These are phyloP conservation scores for Penicillium chermesinum DNA, from an alignment of 495 filamentous ascomycete genomes.

Conservation along the genomic window DNA sequence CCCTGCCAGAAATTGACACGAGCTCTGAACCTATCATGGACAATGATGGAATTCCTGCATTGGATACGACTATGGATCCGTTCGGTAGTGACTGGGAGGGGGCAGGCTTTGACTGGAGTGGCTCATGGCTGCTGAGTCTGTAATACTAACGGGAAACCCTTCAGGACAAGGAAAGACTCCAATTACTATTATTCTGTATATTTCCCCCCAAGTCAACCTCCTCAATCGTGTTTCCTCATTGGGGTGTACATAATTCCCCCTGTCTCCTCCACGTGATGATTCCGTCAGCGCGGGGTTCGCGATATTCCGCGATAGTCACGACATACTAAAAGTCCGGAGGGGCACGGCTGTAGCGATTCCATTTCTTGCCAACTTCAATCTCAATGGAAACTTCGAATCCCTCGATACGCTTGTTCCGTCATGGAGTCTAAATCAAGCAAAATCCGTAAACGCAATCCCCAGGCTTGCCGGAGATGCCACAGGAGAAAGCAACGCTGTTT, in stretches of 20 bases:
- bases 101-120: slow-evolving; percentile 27
- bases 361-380: background rate
- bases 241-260: no score
- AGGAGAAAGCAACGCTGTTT: slow-evolving; percentile 23
- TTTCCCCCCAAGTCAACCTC: no score
- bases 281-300: slow-evolving; percentile 1
- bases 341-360: background rate
- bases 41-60: slow-evolving; percentile 8
- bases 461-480: slow-evolving; percentile 20
- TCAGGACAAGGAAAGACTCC: no score
- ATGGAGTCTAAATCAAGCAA: background rate
- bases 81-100: slow-evolving; percentile 27
- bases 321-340: slow-evolving; percentile 1
- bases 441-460: slow-evolving; percentile 25
- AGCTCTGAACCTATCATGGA: slow-evolving; percentile 11
- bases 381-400: background rate
- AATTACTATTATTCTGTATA: no score
- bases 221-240: no score
- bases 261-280: background rate
- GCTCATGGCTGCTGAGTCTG: slow-evolving; percentile 25
- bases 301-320: slow-evolving; percentile 1
- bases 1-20: slow-evolving; percentile 8
- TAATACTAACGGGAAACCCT: no score
- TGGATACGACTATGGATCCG: slow-evolving; percentile 16
- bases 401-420: background rate